Evolutionary conservation across 768 basidiomycete genomes (phyloP).

Genomic region (Plicaturopsis crispa): DNA sequence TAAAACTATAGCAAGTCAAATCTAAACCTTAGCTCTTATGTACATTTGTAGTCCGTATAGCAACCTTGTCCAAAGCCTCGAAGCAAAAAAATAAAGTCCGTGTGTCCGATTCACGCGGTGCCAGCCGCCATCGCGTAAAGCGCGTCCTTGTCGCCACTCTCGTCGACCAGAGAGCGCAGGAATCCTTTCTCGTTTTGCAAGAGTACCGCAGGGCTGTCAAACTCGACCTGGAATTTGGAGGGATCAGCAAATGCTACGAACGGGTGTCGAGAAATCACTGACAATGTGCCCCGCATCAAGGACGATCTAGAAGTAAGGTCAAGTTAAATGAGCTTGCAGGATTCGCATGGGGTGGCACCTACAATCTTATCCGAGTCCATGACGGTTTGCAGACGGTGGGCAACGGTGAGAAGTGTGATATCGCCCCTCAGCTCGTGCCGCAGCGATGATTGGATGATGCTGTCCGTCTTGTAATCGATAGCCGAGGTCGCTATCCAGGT

Average conservation of each 20-base stretch:
- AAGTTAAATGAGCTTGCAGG: constrained; percentile 2
- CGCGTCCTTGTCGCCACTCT: constrained; percentile 31
- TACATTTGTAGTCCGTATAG: too few species aligned
- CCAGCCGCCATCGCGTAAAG: constrained; percentile 25
- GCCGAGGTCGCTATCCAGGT: constrained; percentile 32
- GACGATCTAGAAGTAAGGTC: constrained; percentile 25
- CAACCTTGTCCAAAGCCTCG: too few species aligned
- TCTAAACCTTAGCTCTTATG: too few species aligned
- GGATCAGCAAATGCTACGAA: not conserved
- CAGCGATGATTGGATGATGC: constrained; percentile 48
- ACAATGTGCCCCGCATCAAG: constrained; percentile 34
- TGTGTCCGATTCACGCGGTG: constrained; percentile 5
- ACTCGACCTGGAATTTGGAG: constrained; percentile 31
- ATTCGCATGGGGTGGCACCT: constrained; percentile 3
- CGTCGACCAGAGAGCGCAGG: constrained; percentile 33
- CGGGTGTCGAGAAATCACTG: constrained; percentile 8
- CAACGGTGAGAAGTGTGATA: constrained; percentile 49
- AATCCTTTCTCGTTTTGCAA: constrained; percentile 33
- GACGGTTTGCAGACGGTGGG: constrained; percentile 50
- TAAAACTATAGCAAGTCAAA: too few species aligned
- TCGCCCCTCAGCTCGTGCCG: constrained; percentile 33
- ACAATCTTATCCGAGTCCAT: constrained; percentile 59
- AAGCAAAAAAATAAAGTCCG: too few species aligned
- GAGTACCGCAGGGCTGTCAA: constrained; percentile 40
- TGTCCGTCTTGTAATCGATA: constrained; percentile 51